Evolutionary conservation across 2,329 filamentous ascomycete genomes (phyloP).

Genomic region (Xylaria hypoxylon): DNA sequence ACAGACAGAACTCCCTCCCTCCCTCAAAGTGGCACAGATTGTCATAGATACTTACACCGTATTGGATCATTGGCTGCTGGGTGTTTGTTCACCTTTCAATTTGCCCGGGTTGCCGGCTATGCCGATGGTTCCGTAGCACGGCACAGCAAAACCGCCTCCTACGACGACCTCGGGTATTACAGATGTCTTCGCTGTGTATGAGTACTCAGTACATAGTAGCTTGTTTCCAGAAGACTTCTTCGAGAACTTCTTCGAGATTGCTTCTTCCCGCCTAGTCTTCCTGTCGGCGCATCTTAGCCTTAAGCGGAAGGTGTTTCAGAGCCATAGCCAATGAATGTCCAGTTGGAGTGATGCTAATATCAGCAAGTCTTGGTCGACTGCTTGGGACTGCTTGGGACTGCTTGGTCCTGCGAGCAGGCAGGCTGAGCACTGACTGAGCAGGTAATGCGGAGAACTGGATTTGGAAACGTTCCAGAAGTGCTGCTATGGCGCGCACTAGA

Average conservation of each 20-base stretch:
- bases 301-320: slow-evolving; percentile 31
- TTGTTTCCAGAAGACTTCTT: slow-evolving; percentile 37
- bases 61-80: slow-evolving; percentile 11
- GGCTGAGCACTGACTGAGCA: too few species aligned
- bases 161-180: neutral
- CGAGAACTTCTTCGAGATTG: slow-evolving; percentile 34
- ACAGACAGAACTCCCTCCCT: too few species aligned
- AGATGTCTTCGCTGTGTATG: too few species aligned
- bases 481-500: too few species aligned
- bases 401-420: slow-evolving; percentile 20
- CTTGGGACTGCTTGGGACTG: too few species aligned
- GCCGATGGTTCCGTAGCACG: slow-evolving; percentile 19
- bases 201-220: too few species aligned
- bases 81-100: slow-evolving; percentile 12
- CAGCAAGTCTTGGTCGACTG: slow-evolving; percentile 26
- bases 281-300: slow-evolving; percentile 10
- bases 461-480: slow-evolving; percentile 29
- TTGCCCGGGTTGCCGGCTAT: slow-evolving; percentile 22
- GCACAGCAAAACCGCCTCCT: slow-evolving; percentile 22
- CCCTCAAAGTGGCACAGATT: neutral
- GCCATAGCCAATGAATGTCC: neutral
- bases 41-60: neutral
- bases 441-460: slow-evolving; percentile 32
- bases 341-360: slow-evolving; percentile 20
- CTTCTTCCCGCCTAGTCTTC: slow-evolving; percentile 29